phyloP scores from a whole-genome alignment of 768 basidiomycete genomes.

The Chalciporus chontae region DNA sequence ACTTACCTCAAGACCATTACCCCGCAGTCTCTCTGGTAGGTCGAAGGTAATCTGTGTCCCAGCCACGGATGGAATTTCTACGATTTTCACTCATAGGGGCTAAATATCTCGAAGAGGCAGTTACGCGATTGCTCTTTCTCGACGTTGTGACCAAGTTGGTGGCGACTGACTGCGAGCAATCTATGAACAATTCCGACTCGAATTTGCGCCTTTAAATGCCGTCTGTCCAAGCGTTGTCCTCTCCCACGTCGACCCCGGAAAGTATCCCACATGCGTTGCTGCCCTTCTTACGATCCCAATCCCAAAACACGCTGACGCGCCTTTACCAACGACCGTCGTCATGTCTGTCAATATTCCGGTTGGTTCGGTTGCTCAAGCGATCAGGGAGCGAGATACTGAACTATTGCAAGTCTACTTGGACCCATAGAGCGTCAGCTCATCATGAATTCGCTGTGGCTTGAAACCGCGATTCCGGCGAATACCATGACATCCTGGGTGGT shows the following conservation, averaged over 20 bases:
- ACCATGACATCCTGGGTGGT: conserved; percentile 78
- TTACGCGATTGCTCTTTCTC: too few species aligned
- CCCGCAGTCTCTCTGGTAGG: too few species aligned
- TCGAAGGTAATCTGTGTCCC: too few species aligned
- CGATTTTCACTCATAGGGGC: too few species aligned
- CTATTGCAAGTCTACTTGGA: conserved; percentile 55
- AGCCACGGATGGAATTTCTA: too few species aligned
- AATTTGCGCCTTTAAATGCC: conserved; percentile 17
- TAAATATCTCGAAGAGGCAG: too few species aligned
- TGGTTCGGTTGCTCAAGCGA: conserved; percentile 14
- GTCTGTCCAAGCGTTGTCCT: conserved; percentile 19
- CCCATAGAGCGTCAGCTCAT: conserved; percentile 81
- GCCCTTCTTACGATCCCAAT: conserved; percentile 78
- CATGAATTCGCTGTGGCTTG: conserved; percentile 88
- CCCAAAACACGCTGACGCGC: conserved; percentile 70
- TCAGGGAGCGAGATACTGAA: conserved; percentile 3
- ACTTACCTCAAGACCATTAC: too few species aligned
- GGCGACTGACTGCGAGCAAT: background rate
- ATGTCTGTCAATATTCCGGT: conserved; percentile 90
- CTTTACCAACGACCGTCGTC: conserved; percentile 84
- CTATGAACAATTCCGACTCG: background rate
- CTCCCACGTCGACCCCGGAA: conserved; percentile 10
- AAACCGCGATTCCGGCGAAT: conserved; percentile 60
- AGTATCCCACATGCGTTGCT: conserved; percentile 60
- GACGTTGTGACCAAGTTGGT: background rate